Conservation (phyloP, 2,329 filamentous ascomycete genomes). For the Paramyrothecium sp. region DNA sequence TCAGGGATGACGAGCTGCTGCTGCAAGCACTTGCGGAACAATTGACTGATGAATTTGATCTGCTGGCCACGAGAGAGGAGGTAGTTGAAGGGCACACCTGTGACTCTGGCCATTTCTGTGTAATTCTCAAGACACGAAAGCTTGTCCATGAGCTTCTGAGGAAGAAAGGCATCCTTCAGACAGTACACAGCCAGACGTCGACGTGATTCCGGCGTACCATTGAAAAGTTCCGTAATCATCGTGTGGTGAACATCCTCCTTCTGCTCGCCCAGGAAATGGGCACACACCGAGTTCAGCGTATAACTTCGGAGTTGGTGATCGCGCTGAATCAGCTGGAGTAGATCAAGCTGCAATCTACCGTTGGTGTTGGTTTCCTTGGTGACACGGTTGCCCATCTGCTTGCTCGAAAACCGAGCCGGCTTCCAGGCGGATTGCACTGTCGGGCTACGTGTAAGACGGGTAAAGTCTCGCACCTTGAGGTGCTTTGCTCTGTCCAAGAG, state of each 20-base stretch:
- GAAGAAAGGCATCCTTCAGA: slow-evolving; percentile 94
- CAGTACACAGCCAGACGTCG: slow-evolving; percentile 93
- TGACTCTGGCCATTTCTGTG: slow-evolving; percentile 99
- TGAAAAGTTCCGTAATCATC: slow-evolving; percentile 98
- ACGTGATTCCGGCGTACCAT: slow-evolving; percentile 90
- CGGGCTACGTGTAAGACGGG: slow-evolving; percentile 82
- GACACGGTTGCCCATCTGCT: slow-evolving; percentile 96
- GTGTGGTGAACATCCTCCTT: slow-evolving; percentile 99
- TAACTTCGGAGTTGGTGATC: slow-evolving; percentile 96
- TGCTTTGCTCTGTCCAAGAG: slow-evolving; percentile 84
- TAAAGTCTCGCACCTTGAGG: slow-evolving; percentile 76
- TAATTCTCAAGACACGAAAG: slow-evolving; percentile 98
- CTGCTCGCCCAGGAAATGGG: slow-evolving; percentile 93
- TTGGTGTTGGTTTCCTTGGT: slow-evolving; percentile 94
- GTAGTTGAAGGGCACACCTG: slow-evolving; percentile 95
- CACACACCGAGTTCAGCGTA: slow-evolving; percentile 92
- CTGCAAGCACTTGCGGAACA: slow-evolving; percentile 92
- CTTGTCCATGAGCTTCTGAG: slow-evolving; percentile 94
- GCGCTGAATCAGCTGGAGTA: slow-evolving; percentile 91
- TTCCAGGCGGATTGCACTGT: slow-evolving; percentile 69
- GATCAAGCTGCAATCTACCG: slow-evolving; percentile 86
- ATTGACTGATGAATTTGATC: slow-evolving; percentile 94
- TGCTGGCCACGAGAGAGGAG: slow-evolving; percentile 91
- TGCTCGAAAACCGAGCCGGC: slow-evolving; percentile 88
- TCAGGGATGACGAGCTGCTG: slow-evolving; percentile 95